Percentiles rank a stretch among this genome's conserved stretches.
Evolutionary conservation across 2,329 filamentous ascomycete species (phyloP).

Genomic region (Aspergillus phoenicis): DNA sequence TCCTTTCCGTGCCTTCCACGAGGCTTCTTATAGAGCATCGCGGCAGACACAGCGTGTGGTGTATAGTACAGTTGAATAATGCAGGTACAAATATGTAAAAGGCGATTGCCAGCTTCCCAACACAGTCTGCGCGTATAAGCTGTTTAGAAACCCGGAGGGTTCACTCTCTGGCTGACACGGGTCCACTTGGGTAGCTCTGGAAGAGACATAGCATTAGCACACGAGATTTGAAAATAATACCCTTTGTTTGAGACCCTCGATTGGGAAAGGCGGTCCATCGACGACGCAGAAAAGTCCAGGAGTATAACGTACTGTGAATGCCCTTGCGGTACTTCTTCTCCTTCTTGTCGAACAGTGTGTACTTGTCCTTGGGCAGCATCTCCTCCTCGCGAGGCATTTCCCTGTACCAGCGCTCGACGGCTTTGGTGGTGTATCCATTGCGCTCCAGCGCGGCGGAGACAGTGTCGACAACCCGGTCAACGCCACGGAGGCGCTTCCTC

Average conservation of each 20-base stretch:
- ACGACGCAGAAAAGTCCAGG: background rate
- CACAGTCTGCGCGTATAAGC: conserved; percentile 5
- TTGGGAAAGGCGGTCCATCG: background rate
- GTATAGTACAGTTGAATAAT: conserved; percentile 35
- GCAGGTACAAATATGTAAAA: conserved; percentile 11
- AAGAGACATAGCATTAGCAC: conserved; percentile 14
- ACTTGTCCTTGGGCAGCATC: conserved; percentile 96
- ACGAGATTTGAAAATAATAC: background rate
- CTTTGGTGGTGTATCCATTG: conserved; percentile 68
- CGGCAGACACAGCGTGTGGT: conserved; percentile 14
- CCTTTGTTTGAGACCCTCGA: background rate
- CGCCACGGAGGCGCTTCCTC: conserved; percentile 76
- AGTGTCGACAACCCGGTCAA: conserved; percentile 84
- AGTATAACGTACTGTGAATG: conserved; percentile 73
- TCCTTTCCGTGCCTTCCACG: conserved; percentile 27
- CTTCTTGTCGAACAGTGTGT: conserved; percentile 96
- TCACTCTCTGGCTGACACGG: conserved; percentile 87
- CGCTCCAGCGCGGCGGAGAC: conserved; percentile 76
- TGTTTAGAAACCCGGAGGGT: conserved; percentile 85
- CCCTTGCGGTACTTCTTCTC: conserved; percentile 95
- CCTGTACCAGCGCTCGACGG: conserved; percentile 85
- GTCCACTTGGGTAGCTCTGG: conserved; percentile 89
- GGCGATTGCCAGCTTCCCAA: background rate
- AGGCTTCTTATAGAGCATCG: conserved; percentile 10
- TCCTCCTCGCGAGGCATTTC: conserved; percentile 96